These are phyloP conservation scores for Fraxinus platypoda DNA, from an alignment of 305 asterid genomes.

Conservation along the genomic window DNA sequence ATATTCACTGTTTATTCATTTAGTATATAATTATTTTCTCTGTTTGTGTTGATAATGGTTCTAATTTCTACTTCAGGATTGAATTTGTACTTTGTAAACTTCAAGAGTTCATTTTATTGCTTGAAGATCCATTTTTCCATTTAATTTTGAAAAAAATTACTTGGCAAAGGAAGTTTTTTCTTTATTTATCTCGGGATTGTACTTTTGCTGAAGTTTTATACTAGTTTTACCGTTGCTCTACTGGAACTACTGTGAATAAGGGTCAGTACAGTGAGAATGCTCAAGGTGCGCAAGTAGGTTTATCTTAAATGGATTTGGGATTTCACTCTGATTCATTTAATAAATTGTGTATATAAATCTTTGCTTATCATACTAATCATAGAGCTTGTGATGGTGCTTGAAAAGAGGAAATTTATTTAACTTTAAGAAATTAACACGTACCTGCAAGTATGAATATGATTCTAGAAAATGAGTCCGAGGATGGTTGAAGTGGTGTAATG, in stretches of 20 bases:
- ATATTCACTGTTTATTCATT: neutral
- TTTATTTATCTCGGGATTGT: neutral
- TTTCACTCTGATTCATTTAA: neutral
- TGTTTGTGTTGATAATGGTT: neutral
- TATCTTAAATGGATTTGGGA: constrained; percentile 4
- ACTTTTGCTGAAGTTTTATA: neutral
- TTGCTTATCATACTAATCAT: neutral
- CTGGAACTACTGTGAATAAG: neutral
- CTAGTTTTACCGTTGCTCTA: neutral
- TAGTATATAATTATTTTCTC: neutral
- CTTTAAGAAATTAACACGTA: neutral
- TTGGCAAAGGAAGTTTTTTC: neutral
- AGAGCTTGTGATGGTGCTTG: neutral
- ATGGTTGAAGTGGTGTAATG: neutral
- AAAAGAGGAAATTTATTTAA: neutral
- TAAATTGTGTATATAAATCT: neutral
- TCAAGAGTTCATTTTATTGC: neutral
- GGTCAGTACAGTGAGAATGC: neutral
- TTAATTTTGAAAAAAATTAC: neutral
- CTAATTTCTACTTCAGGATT: neutral
- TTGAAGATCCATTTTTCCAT: neutral
- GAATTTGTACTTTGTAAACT: constrained; percentile 4
- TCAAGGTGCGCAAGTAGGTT: neutral
- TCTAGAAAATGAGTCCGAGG: neutral
- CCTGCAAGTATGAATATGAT: neutral